Evolutionary conservation across 352 stramenopile species (phyloP), one percentile per base, ranked within the genome.

Genomic region (Halophytophthora polymorphica): DNA sequence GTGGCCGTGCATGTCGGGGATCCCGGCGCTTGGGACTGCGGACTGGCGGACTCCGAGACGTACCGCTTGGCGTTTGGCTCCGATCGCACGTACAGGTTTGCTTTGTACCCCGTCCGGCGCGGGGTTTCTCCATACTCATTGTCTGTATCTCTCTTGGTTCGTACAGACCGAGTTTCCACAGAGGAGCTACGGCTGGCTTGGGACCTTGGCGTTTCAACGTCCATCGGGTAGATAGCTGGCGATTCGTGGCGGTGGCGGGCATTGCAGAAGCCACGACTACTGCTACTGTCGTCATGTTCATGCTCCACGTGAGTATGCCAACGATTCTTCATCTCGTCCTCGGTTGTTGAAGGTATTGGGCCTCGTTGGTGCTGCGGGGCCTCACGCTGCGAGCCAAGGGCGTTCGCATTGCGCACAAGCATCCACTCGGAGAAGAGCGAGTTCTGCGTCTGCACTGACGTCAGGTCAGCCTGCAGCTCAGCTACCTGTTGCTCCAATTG

Each of bases 341-440:
- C 14, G 37, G 6, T 50, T 53, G 53, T 18, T 49, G n/a, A 11
- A 25, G 11, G 3, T n/a, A 14, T 13, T 14, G 51, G 19, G 6
- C 51, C 47, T 10, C 57, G 50, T 21, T 56, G 39, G 0, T 53
- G 36, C 37, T 37, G 55, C 40, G 28, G 25, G 14, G 34, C 35
- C 5, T 59, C 56, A 34, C 52, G 59, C 42, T 68, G 65, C n/a
- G 62, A 56, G 25, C 68, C 69, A 17, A 74, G 46, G 6, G 64
- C 44, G 28, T 89, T 87, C 25, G 82, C 75, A 48, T 76, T 86
- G 7, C 73, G 71, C 43, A 92, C 75, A 5, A 90, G 68, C 83
- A 90, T 86, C 73, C 77, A 91, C 53, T 91, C 78, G 17, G 79
- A 90, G 31, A 86, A 79, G 25, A 88, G 51, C 7, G 71, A 73